Percentiles rank a stretch among this genome's conserved stretches.
Conservation (phyloP, 2,329 filamentous ascomycete genomes). For the Penicillium sclerotigenum region DNA sequence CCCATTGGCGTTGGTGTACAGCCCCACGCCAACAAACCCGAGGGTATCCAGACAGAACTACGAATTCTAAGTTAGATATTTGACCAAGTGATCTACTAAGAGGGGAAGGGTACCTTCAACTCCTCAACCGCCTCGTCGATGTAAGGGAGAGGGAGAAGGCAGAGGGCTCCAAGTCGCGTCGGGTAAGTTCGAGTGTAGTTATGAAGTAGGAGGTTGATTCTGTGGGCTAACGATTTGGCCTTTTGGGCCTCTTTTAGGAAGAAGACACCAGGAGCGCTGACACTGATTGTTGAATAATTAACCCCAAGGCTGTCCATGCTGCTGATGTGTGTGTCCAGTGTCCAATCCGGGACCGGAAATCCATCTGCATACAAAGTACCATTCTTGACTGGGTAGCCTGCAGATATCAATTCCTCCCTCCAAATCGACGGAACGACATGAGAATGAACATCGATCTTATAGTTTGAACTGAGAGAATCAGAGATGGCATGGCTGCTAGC, state of each 20-base stretch:
- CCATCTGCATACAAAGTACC: slow-evolving; percentile 10
- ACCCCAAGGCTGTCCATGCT: slow-evolving; percentile 8
- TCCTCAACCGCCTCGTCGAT: slow-evolving; percentile 2
- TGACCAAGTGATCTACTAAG: not conserved
- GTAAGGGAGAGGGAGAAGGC: slow-evolving; percentile 9
- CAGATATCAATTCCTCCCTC: slow-evolving; percentile 5
- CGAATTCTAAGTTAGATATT: not conserved
- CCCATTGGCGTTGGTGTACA: slow-evolving; percentile 7
- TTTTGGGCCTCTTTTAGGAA: slow-evolving; percentile 4
- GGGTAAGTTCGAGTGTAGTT: slow-evolving; percentile 4
- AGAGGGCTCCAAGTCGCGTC: slow-evolving; percentile 8
- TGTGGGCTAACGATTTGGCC: slow-evolving; percentile 5
- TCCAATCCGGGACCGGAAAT: slow-evolving; percentile 6
- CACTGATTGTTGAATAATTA: slow-evolving; percentile 8
- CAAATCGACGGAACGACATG: slow-evolving; percentile 8
- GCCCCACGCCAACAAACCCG: slow-evolving; percentile 2
- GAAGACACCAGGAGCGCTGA: slow-evolving; percentile 6
- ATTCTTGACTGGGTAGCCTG: slow-evolving; percentile 3
- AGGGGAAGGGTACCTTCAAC: not conserved
- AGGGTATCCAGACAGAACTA: slow-evolving; percentile 5
- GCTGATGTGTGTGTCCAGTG: slow-evolving; percentile 4
- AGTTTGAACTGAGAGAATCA: slow-evolving; percentile 3
- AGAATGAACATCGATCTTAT: slow-evolving; percentile 18
- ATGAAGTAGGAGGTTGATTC: slow-evolving; percentile 5
- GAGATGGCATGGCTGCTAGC: not conserved